Conservation (phyloP, 225 moss, liverwort and hornwort species). For the Ulota crispa region DNA sequence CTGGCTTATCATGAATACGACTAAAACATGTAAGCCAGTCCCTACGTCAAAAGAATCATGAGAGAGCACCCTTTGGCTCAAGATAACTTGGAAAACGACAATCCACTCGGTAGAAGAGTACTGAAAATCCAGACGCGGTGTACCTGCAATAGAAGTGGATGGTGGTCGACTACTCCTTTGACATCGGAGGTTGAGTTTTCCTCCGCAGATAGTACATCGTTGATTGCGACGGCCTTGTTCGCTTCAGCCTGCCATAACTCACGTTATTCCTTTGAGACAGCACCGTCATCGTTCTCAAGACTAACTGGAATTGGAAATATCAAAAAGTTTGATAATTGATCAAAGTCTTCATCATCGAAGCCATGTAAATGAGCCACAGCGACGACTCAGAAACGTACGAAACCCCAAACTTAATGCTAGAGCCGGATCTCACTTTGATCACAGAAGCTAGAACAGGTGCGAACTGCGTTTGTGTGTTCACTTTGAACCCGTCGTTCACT, state of each 20-base stretch:
- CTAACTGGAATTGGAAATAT: background rate
- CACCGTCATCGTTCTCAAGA: background rate
- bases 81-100: background rate
- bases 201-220: constrained; percentile 23
- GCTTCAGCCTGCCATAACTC: constrained; percentile 62
- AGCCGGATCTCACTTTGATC: constrained; percentile 67
- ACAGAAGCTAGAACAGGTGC: constrained; percentile 87
- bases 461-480: constrained; percentile 91
- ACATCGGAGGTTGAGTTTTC: constrained; percentile 25
- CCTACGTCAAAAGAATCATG: constrained; percentile 14
- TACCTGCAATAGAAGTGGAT: constrained; percentile 83
- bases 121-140: background rate
- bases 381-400: background rate
- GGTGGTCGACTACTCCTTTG: constrained; percentile 55
- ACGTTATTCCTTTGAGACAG: background rate
- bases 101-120: constrained; percentile 12
- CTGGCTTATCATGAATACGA: constrained; percentile 5
- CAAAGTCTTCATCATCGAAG: background rate
- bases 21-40: constrained; percentile 10
- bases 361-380: background rate
- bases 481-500: constrained; percentile 81
- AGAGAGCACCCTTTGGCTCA: background rate
- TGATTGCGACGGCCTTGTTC: constrained; percentile 43
- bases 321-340: background rate
- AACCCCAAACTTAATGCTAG: constrained; percentile 2